phyloP scores from a whole-genome alignment of 805 yeast species.

The Candida odintsovae region DNA sequence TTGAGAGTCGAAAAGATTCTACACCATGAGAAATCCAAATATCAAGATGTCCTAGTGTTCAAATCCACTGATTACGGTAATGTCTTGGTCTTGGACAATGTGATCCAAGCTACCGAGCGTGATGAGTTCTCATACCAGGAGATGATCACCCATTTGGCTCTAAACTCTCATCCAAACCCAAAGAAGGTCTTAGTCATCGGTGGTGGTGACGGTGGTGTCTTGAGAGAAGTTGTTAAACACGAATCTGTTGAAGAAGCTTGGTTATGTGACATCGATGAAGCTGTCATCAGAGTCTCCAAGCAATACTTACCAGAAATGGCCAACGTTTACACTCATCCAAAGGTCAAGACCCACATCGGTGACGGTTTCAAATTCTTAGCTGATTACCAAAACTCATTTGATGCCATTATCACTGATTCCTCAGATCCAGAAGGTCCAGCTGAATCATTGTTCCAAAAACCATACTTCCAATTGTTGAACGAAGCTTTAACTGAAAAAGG shows the following conservation, averaged over 20 bases:
- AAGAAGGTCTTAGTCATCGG: conserved; percentile 92
- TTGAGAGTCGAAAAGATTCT: conserved; percentile 81
- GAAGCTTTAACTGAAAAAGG: conserved; percentile 93
- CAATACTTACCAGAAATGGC: conserved; percentile 86
- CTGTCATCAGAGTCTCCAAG: conserved; percentile 83
- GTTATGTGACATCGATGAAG: conserved; percentile 93
- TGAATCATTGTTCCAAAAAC: conserved; percentile 85
- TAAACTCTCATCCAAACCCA: conserved; percentile 92
- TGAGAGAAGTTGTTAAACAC: conserved; percentile 92
- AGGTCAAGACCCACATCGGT: conserved; percentile 85
- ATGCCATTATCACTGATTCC: conserved; percentile 94
- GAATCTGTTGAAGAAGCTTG: conserved; percentile 79
- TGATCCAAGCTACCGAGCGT: conserved; percentile 93
- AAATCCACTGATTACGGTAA: conserved; percentile 93
- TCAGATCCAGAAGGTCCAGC: conserved; percentile 99
- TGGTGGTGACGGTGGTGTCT: conserved; percentile 99
- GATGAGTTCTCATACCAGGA: conserved; percentile 98
- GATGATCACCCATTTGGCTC: conserved; percentile 92
- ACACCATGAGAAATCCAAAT: conserved; percentile 79
- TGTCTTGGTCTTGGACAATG: conserved; percentile 90
- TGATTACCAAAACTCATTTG: conserved; percentile 79
- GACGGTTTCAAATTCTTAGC: conserved; percentile 96
- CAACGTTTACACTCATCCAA: conserved; percentile 77
- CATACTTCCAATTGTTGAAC: conserved; percentile 77
- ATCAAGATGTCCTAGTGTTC: conserved; percentile 91